phyloP scores from a whole-genome alignment of 306 rosid species.

The Neltuma alba region DNA sequence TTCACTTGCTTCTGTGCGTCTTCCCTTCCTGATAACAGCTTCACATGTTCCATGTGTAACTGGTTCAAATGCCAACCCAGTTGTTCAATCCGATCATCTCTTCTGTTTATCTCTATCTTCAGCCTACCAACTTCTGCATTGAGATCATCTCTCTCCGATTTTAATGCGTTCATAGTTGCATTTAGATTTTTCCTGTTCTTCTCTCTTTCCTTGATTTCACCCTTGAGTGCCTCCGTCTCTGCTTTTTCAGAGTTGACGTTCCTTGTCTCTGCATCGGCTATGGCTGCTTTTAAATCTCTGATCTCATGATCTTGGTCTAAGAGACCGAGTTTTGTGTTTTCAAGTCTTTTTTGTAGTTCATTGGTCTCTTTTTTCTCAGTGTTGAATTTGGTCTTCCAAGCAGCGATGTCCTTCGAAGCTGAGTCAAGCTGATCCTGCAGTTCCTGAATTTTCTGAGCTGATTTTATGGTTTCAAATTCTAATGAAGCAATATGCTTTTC shows the following conservation, averaged over 20 bases:
- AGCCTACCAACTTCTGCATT: neutral
- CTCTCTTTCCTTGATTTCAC: neutral
- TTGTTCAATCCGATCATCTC: neutral
- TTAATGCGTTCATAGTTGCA: neutral
- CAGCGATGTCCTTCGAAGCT: neutral
- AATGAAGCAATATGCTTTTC: constrained; percentile 61
- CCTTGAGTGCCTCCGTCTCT: neutral
- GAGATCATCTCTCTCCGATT: neutral
- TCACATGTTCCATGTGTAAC: constrained; percentile 21
- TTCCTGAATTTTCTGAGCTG: constrained; percentile 55
- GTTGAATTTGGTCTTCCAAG: neutral
- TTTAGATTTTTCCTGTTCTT: neutral
- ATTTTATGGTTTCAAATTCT: constrained; percentile 54
- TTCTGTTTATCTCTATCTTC: neutral
- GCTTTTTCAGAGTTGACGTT: neutral
- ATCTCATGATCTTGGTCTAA: neutral
- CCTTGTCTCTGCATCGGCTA: neutral
- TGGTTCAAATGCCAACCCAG: constrained; percentile 5
- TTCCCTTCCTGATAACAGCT: neutral
- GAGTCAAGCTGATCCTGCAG: constrained; percentile 23
- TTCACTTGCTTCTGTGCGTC: constrained; percentile 41
- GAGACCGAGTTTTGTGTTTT: constrained; percentile 56
- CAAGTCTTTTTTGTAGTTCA: constrained; percentile 74
- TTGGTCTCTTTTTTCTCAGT: constrained; percentile 67
- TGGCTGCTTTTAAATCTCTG: neutral